Conservation (phyloP, 2,329 filamentous ascomycete genomes). For the Leptographium lundbergii region DNA sequence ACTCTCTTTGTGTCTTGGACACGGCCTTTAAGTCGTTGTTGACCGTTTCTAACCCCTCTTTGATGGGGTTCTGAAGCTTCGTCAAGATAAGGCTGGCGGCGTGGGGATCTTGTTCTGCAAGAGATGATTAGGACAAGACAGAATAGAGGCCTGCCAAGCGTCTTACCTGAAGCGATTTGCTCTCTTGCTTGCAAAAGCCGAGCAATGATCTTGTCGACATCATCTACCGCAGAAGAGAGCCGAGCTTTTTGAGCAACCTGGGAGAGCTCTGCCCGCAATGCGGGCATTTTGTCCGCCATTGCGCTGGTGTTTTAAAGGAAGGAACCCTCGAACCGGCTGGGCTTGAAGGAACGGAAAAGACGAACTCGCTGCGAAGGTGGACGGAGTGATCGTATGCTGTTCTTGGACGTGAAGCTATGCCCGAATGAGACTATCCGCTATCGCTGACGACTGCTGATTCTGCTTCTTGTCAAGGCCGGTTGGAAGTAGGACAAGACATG, state of each 20-base stretch:
- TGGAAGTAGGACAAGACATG: neutral
- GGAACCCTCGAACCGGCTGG: neutral
- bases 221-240: constrained; percentile 56
- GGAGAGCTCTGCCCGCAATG: constrained; percentile 60
- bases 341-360: neutral
- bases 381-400: neutral
- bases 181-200: constrained; percentile 62
- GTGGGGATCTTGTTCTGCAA: constrained; percentile 45
- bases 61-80: constrained; percentile 76
- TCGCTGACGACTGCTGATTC: neutral
- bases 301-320: neutral
- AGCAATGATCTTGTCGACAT: constrained; percentile 76
- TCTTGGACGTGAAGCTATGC: neutral
- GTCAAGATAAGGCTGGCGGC: constrained; percentile 63
- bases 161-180: constrained; percentile 54
- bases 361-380: neutral
- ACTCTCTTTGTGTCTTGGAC: constrained; percentile 69
- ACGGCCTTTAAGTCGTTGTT: constrained; percentile 74
- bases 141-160: neutral
- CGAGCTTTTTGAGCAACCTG: constrained; percentile 57
- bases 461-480: neutral
- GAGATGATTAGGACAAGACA: neutral
- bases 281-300: constrained; percentile 25
- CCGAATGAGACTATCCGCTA: neutral
- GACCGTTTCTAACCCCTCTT: constrained; percentile 65